Base-by-base conservation (phyloP, 768 basidiomycete species). In the Pleurotus giganteus region DNA sequence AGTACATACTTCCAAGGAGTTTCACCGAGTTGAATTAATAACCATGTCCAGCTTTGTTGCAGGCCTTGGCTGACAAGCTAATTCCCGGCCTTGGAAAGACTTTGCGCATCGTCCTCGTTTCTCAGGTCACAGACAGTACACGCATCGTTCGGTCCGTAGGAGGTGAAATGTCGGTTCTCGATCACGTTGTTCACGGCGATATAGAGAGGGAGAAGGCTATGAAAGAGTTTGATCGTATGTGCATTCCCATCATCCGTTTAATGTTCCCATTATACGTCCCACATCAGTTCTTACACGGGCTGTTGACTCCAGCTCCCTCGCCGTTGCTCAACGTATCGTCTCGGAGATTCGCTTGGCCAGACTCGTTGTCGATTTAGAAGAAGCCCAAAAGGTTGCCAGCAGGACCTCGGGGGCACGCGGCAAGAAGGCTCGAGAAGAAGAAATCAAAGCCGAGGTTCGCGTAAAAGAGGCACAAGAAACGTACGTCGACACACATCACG, bases 331-430 rank as follows among this genome's bases (percentile, higher is more conserved):
- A n/a, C 70, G 69, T 13, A 63, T 62, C 21, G 60, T 70, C 15
- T 65, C 65, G 21, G 59, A 65, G 36, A 63, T 65, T 15, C 63
- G 67, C 3, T 56, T 66, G n/a, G 57, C 60, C 46, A 57, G 60
- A 4, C 58, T 63, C 3, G 65, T 74, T 4, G 71, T 71, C 1
- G 69, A 74, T 42, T 66, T 74, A 27, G 69, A 73, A 28, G 49
- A 51, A 9, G 49, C 49, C 31, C 60, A 63, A 52, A 77, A 79
- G 57, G 75, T 80, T 13, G 84, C 85, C 0, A 63, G 68, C 2
- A 70, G 80, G 49, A 70, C 83, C 28, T 79, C 78, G 4, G 84
- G 85, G 1, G 74, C 83, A 7, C 68, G 84, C 24, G 84, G 85
- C 0, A 76, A 78, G 39, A 75, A 78, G 13, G 81, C 85, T 6